Evolutionary conservation across 306 rosid species (phyloP).

Genomic region (Luffa acutangula): DNA sequence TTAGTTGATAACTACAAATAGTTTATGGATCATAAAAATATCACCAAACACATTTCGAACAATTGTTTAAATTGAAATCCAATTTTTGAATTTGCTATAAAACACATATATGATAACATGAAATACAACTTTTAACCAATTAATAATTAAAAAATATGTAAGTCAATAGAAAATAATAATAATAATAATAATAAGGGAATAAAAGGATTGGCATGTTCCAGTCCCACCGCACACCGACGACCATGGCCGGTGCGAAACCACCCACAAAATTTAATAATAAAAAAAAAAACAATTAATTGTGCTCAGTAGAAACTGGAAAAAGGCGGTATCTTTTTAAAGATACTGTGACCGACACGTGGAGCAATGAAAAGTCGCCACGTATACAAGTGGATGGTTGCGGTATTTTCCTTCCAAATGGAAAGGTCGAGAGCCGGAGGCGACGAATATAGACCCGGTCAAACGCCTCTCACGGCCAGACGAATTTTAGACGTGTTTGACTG

Average conservation of each 20-base stretch:
- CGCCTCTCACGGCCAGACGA: neutral
- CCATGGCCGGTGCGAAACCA: neutral
- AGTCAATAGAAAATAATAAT: neutral
- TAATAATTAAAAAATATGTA: too few relatives aligned
- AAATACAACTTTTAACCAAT: too few relatives aligned
- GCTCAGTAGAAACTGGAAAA: neutral
- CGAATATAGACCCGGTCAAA: conserved; percentile 16
- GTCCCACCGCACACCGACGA: neutral
- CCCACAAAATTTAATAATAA: neutral
- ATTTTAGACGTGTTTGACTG: conserved; percentile 22
- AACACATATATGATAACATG: too few relatives aligned
- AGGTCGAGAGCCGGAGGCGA: neutral
- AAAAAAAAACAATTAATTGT: neutral
- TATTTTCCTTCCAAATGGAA: neutral
- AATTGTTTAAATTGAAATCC: too few relatives aligned
- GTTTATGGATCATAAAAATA: too few relatives aligned
- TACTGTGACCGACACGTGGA: neutral
- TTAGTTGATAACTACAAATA: too few relatives aligned
- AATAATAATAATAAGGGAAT: neutral
- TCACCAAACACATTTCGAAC: too few relatives aligned
- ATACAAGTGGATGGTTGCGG: neutral
- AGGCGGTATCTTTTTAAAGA: neutral
- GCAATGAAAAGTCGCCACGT: conserved; percentile 14
- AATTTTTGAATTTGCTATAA: too few relatives aligned
- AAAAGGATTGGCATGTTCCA: neutral